Evolutionary conservation across 1,284 basidiomycete genomes (phyloP), one percentile per base, ranked within the genome.

Genomic region (Wallemia mellicola): DNA sequence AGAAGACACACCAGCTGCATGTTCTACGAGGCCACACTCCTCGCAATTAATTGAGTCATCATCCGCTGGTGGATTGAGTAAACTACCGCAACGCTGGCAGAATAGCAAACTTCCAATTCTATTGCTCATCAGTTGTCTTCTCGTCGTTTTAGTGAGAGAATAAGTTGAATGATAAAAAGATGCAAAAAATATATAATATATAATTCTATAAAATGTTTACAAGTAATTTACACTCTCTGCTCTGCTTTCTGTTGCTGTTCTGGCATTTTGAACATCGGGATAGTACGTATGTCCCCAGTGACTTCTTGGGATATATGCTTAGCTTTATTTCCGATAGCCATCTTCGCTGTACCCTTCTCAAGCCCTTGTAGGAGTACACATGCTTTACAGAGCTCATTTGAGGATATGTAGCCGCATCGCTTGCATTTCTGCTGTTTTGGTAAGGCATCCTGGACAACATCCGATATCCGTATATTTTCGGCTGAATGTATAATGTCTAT

Each of bases 401-500:
- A 88, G 0, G 88, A 83, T 73, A 94, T 88, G 67, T 89, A 89
- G 1, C 87, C 87, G 64, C 89, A 95, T 55, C 86, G 75, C 66
- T 79, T 74, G 67, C 88, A 94, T 15, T 78, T 87, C 72, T 86
- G 83, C 68, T 86, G 82, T 24, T 73, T 69, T 68, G 86, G 86
- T 68, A 85, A 81, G 0, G 75, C 76, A 26, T 78, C 79, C 68
- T 80, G 83, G 14, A 86, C 78, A 63, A 81, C 82, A 61, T 84
- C 82, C 64, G 76, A 79, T 38, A 86, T 73, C 66, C 83, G 82
- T 65, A 85, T 91, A 11, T 80, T 82, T 68, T 95, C 89, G 2
- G 89, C 91, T 0, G 87, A 91, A 67, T 94, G 86, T 59, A 98
- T 95, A 63, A 98, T 94, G 68, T 99, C 92, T 61, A 99, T 86